phyloP scores from a whole-genome alignment of 345 rosid species.

The Schrenkiella parvula region DNA sequence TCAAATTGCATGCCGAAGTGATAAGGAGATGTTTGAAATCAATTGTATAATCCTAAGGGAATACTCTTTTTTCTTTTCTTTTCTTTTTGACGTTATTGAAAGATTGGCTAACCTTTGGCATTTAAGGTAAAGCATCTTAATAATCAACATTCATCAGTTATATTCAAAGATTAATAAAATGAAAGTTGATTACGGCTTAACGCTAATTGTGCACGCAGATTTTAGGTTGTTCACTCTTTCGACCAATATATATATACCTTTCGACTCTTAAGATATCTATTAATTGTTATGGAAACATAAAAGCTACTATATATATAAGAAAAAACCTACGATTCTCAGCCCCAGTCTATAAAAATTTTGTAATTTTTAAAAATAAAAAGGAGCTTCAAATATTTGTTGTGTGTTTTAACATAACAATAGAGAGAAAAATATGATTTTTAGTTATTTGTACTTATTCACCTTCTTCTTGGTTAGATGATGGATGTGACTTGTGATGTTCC shows the following conservation, averaged over 20 bases:
- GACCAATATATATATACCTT: no score
- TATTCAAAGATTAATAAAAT: background rate
- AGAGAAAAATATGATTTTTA: no score
- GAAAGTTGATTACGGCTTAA: background rate
- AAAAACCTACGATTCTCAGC: background rate
- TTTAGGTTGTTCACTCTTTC: no score
- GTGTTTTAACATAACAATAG: no score
- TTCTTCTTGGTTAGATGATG: no score
- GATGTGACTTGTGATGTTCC: no score
- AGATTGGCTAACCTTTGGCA: conserved; percentile 13
- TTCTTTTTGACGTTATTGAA: conserved; percentile 13
- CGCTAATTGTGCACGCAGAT: background rate
- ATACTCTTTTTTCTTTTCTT: background rate
- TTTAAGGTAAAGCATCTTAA: conserved; percentile 26
- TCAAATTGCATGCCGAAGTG: no score
- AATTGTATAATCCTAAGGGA: background rate
- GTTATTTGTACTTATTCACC: no score
- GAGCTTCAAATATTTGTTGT: no score
- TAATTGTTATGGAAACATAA: background rate
- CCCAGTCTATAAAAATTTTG: background rate
- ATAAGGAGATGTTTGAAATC: background rate
- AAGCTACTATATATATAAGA: background rate
- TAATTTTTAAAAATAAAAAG: no score
- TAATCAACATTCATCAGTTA: conserved; percentile 9
- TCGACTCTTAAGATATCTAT: background rate